Base-by-base conservation (phyloP, 352 stramenopile species). In the Globisporangium ultimum region DNA sequence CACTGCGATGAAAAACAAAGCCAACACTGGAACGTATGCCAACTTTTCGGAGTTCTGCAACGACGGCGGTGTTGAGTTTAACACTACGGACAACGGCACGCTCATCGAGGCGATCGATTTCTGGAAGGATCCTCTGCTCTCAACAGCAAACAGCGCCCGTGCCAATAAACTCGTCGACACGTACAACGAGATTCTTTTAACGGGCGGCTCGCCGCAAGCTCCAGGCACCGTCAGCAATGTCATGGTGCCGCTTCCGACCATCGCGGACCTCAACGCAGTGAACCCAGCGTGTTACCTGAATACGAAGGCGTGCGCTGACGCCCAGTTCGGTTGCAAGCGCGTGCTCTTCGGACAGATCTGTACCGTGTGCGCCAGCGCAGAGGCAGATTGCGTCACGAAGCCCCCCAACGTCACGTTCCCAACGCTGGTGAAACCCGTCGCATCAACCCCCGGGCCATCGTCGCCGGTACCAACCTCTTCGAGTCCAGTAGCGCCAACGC, bases 11-110 rank as follows among this genome's bases (percentile, higher is more conserved):
- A 61, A 52, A 1, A 74, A 86, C 60, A 48, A 67, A 22, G 48
- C 45, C 4, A 80, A 70, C 0, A 65, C 55, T 14, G 71, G 60
- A 15, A 15, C 10, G 51, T 91, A 87, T 68, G 46, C 50, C 21
- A 84, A 89, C 68, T 90, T 85, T 48, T 66, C 64, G n/a, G 70
- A 89, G 59, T 93, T 89, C 50, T 93, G 80, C 53, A 48, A 76
- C 28, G 77, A 64, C 43, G 76, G 79, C 6, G 65, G 69, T 2
- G 54, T 88, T 38, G 83, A 93, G 68, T 93, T 88, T 70, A 74
- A 81, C 12, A 70, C 57, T 12, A 68, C 67, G 3, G 59, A 59
- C 15, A 55, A 70, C n/a, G 68, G 64, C 34, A 51, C 60, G 21
- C 82, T 64, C 67, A 60, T 84, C 41, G 38, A 60, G 15, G 66